A percentile compares a stretch with the other conserved stretches of the same genome.
These are phyloP conservation scores for Borovskyia barvae DNA, from an alignment of 208 protist species.

Conservation along the genomic window DNA sequence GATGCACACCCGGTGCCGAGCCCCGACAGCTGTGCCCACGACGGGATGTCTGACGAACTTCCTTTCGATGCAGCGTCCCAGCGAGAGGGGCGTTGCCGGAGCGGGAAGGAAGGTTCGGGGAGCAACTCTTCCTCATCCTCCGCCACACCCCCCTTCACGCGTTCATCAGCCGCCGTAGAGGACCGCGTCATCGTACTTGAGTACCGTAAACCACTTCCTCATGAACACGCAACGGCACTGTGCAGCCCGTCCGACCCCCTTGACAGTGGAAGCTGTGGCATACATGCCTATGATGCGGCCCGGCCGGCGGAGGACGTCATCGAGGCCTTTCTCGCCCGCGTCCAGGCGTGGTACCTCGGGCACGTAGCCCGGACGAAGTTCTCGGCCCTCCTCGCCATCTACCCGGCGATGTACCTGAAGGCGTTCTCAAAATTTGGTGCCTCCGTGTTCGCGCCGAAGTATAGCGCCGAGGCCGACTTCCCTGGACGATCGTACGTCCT, in stretches of 20 bases:
- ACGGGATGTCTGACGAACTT: slow-evolving; percentile 11
- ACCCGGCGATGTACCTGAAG: slow-evolving; percentile 21
- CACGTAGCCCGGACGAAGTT: slow-evolving; percentile 13
- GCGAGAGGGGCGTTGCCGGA: background rate
- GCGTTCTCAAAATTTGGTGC: background rate
- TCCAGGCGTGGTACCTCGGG: slow-evolving; percentile 46
- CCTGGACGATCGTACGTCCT: slow-evolving; percentile 17
- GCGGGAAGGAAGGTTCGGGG: background rate
- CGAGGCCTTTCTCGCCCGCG: slow-evolving; percentile 46
- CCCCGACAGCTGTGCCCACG: slow-evolving; percentile 6
- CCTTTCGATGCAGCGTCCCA: slow-evolving; percentile 10
- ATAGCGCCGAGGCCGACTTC: background rate
- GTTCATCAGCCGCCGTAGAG: too few species aligned
- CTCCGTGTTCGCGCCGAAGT: background rate
- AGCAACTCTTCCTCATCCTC: slow-evolving; percentile 14
- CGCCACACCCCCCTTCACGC: background rate
- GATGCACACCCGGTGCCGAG: slow-evolving; percentile 9
- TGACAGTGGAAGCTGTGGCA: slow-evolving; percentile 2
- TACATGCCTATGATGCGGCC: background rate
- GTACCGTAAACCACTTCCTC: slow-evolving; percentile 22
- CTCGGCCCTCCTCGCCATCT: slow-evolving; percentile 41
- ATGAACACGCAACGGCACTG: slow-evolving; percentile 14
- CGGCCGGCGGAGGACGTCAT: slow-evolving; percentile 31
- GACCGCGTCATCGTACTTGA: slow-evolving; percentile 27
- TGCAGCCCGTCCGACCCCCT: too few species aligned